Percentiles rank a stretch among this genome's conserved stretches.
phyloP scores from a whole-genome alignment of 2,329 filamentous ascomycete genomes.

The Coniochaeta ligniaria region DNA sequence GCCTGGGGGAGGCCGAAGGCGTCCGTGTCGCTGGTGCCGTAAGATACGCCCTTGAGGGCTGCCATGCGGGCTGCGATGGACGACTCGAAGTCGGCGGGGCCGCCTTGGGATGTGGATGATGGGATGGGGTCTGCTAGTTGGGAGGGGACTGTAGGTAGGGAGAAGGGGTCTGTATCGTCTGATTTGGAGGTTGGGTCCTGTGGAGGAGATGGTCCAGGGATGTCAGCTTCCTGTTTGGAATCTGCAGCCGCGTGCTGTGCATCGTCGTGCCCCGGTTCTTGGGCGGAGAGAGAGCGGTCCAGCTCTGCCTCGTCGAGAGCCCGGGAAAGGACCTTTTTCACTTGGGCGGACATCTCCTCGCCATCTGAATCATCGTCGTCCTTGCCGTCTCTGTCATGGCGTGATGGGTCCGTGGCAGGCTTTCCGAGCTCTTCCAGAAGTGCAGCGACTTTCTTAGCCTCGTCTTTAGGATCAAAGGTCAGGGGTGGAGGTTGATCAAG shows the following conservation, averaged over 20 bases:
- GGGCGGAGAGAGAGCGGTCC: conserved; percentile 12
- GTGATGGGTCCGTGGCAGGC: not conserved
- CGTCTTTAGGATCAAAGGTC: conserved; percentile 15
- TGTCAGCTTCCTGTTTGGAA: not conserved
- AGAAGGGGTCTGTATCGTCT: conserved; percentile 17
- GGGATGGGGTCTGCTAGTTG: conserved; percentile 29
- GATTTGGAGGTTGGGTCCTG: not conserved
- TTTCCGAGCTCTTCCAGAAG: conserved; percentile 24
- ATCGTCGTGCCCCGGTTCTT: not conserved
- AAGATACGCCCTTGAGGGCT: conserved; percentile 33
- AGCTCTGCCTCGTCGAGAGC: conserved; percentile 38
- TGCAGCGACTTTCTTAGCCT: conserved; percentile 22
- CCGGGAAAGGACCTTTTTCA: conserved; percentile 35
- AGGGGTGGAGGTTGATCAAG: conserved; percentile 1
- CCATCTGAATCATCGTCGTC: conserved; percentile 38
- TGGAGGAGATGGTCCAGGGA: not conserved
- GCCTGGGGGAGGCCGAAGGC: conserved; percentile 39
- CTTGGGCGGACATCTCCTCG: conserved; percentile 36
- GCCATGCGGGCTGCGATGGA: conserved; percentile 46
- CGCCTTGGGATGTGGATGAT: conserved; percentile 6
- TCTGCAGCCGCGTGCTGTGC: not conserved
- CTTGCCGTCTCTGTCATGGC: conserved; percentile 3
- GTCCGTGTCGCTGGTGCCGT: conserved; percentile 19
- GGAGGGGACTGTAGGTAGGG: conserved; percentile 40
- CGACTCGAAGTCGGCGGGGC: conserved; percentile 27